Evolutionary conservation across 2,329 filamentous ascomycete genomes (phyloP), one percentile per base, ranked within the genome.

Genomic region (Trichophyton schoenleinii): DNA sequence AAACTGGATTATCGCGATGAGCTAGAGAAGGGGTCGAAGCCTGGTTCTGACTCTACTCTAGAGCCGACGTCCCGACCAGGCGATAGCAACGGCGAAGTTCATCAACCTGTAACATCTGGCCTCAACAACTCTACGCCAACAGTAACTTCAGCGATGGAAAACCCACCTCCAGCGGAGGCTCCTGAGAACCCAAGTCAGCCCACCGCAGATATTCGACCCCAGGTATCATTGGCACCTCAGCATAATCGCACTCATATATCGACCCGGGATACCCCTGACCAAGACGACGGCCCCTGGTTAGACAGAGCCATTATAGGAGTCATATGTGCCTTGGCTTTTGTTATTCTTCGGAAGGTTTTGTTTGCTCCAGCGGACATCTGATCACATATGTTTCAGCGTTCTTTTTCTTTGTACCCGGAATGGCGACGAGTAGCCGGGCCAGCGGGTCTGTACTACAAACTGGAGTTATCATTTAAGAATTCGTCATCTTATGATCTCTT

Each of bases 291-390:
- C 1, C 75, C 84, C 11, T 95, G 89, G 87, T 79, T 96, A 18
- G 91, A 96, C 72, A 83, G 88, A 64, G 82, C 86, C 42, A 96
- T 96, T 66, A 83, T 86, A 22, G 86, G 83, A 5, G 74, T 96
- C 18, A 77, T 89, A 0, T 79, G 89, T 13, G 78, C 88, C 28
- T 76, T 96, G 20, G 76, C 85, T 2, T 83, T 88, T 22, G 83
- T 95, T 78, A 76, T 96, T 2, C 65, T 82, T 25, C 78, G 77
- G 61, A 79, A 79, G 72, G 57, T 64, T 48, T n/a, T 57, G 11
- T 58, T 41, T 44, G 38, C 52, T 18, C 42, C 55, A 1, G 55
- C 55, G 20, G 55, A 55, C 3, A 8, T 55, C 31, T 52, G 25
- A 52, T 28, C 9, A 4, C 15, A 25, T 52, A 31, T 6, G 13